Evolutionary conservation across 2,329 filamentous ascomycete genomes (phyloP), one percentile per base, ranked within the genome.

Genomic region (Fusarium udum): DNA sequence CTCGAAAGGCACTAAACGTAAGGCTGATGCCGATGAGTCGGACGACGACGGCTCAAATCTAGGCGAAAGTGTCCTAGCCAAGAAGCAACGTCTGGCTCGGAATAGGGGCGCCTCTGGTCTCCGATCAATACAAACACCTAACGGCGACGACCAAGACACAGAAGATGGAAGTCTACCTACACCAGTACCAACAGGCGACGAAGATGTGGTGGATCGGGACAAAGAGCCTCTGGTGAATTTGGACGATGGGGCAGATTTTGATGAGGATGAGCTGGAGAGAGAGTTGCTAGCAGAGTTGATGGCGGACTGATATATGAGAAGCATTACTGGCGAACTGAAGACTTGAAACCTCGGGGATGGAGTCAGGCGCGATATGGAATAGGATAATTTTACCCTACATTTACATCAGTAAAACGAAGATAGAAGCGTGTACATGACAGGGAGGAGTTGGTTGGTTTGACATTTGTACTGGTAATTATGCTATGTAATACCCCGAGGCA

Each of bases 231-330:
- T 65, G 24, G 66, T 72, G 11, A 76, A 76, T 37, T 39, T 55
- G 13, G 79, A 80, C n/a, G 78, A 80, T 45, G 79, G 80, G 13
- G 80, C 80, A n/a, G 85, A 85, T 46, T 81, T 84, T 57, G 85
- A 86, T 49, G 87, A 88, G 15, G 87, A 88, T 61, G 90, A 91
- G 75, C 80, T 92, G 56, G 91, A 91, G 79, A 87, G 89, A 42
- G 90, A 91, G 75, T 84, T 92, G 78, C 83, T 90, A 76, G 89
- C 89, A 3, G 90, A 89, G 72, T 83, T 91, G 72, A 88, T 90
- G 75, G 80, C 80, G 22, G 79, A 78, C 75, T 39, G 79, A 76
- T 32, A 28, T n/a, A 28, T 40, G 51, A 76, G 89, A 89, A 3
- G 90, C 89, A 73, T 83, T 91, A 71, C 88, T 90, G 74, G 80